Evolutionary conservation across 2,329 filamentous ascomycete genomes (phyloP).

Genomic region (Emergomyces orientalis): DNA sequence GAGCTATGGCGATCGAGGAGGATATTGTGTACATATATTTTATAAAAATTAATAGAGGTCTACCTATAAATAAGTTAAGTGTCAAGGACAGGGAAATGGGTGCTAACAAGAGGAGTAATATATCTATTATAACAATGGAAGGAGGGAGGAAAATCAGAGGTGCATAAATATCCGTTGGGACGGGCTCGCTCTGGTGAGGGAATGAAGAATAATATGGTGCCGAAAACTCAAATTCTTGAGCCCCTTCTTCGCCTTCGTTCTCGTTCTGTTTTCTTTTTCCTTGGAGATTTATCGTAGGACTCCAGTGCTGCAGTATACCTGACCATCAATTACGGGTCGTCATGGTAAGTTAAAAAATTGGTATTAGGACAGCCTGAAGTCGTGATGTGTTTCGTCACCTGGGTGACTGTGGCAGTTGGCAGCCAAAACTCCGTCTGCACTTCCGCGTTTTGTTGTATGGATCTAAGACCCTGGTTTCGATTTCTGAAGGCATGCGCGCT

Average conservation of each 20-base stretch:
- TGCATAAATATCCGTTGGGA: background rate
- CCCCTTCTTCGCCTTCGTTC: background rate
- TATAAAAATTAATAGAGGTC: too few relatives aligned
- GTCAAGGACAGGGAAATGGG: too few relatives aligned
- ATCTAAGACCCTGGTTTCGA: background rate
- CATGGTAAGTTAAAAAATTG: background rate
- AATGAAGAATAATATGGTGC: background rate
- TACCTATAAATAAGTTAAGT: background rate
- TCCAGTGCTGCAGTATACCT: background rate
- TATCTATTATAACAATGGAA: background rate
- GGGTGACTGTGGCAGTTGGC: background rate
- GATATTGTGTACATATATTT: too few relatives aligned
- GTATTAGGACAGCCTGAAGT: background rate
- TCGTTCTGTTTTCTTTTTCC: background rate
- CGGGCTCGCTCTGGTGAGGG: background rate
- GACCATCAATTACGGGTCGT: background rate
- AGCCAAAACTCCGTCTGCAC: background rate
- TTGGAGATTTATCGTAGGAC: background rate
- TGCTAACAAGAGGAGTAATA: background rate
- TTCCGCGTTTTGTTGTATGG: background rate
- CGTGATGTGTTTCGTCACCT: background rate
- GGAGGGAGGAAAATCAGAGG: background rate
- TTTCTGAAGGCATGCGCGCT: conserved; percentile 20
- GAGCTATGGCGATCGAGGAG: too few relatives aligned
- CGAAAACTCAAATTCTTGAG: background rate